These are phyloP conservation scores for Amanita molliuscula DNA, from an alignment of 768 basidiomycete species.

Conservation along the genomic window DNA sequence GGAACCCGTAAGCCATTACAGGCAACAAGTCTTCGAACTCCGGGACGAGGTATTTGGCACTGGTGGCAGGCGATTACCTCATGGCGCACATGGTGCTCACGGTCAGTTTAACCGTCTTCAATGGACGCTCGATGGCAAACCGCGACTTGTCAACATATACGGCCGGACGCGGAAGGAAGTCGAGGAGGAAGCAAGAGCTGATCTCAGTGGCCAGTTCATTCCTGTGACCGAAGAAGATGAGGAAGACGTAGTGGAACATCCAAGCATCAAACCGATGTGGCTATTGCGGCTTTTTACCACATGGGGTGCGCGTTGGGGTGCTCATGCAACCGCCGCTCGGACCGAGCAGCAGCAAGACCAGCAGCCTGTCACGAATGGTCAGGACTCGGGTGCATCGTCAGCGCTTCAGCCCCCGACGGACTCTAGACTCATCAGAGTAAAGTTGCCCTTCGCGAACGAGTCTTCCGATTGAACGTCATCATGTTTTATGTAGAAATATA, in stretches of 20 bases:
- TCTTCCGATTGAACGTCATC: neutral
- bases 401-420: neutral
- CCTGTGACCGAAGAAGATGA: constrained; percentile 27
- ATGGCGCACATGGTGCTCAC: constrained; percentile 45
- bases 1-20: constrained; percentile 49
- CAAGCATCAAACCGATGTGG: constrained; percentile 66
- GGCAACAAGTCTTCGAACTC: constrained; percentile 53
- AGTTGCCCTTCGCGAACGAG: neutral
- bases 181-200: constrained; percentile 50
- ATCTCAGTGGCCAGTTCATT: constrained; percentile 8
- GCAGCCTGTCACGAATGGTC: neutral
- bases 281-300: constrained; percentile 66
- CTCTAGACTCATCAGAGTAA: neutral
- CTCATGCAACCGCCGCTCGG: constrained; percentile 12
- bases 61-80: constrained; percentile 36
- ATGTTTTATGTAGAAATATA: neutral
- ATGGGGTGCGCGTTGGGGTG: constrained; percentile 61
- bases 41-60: constrained; percentile 63
- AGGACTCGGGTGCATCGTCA: neutral
- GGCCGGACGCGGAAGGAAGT: constrained; percentile 72
- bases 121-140: constrained; percentile 56
- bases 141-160: constrained; percentile 51
- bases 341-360: neutral
- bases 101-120: constrained; percentile 56
- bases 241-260: constrained; percentile 48